Conservation (phyloP, 352 stramenopile genomes). For the Globisporangium nodosum region DNA sequence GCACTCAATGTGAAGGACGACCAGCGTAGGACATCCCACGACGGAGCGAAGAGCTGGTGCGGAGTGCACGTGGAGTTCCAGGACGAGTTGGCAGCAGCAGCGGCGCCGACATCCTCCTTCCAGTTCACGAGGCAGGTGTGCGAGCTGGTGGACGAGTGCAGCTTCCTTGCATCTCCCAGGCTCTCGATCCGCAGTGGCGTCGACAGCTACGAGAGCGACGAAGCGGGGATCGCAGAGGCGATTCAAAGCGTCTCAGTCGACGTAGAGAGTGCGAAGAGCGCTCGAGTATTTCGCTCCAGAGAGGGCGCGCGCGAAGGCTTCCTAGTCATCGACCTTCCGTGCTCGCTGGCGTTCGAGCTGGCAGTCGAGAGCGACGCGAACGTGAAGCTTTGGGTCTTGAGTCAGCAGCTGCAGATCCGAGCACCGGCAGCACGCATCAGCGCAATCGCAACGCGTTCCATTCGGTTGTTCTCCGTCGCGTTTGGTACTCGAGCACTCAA, state of each 20-base stretch:
- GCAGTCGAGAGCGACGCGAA: background rate
- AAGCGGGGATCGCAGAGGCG: conserved; percentile 10
- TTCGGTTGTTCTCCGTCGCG: conserved; percentile 10
- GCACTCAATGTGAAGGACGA: background rate
- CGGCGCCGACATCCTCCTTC: background rate
- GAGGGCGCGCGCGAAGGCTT: background rate
- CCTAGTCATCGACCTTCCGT: conserved; percentile 9
- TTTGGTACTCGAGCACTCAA: conserved; percentile 5
- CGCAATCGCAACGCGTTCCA: background rate
- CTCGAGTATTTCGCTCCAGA: conserved; percentile 13
- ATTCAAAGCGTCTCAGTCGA: conserved; percentile 8
- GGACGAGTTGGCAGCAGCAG: background rate
- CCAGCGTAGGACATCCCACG: background rate
- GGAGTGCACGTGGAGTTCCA: conserved; percentile 4
- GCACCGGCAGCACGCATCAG: background rate
- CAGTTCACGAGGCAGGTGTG: conserved; percentile 8
- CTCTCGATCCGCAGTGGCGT: background rate
- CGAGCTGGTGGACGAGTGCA: conserved; percentile 3
- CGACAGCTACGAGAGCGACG: conserved; percentile 10
- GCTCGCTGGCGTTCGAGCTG: conserved; percentile 6
- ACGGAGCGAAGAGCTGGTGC: background rate
- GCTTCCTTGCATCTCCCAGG: background rate
- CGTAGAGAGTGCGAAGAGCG: conserved; percentile 9
- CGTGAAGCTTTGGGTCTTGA: conserved; percentile 2
- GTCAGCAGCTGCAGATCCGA: conserved; percentile 1